Evolutionary conservation across 441 rosid genomes (phyloP), one percentile per base, ranked within the genome.

Genomic region (Flueggea neowawraea): DNA sequence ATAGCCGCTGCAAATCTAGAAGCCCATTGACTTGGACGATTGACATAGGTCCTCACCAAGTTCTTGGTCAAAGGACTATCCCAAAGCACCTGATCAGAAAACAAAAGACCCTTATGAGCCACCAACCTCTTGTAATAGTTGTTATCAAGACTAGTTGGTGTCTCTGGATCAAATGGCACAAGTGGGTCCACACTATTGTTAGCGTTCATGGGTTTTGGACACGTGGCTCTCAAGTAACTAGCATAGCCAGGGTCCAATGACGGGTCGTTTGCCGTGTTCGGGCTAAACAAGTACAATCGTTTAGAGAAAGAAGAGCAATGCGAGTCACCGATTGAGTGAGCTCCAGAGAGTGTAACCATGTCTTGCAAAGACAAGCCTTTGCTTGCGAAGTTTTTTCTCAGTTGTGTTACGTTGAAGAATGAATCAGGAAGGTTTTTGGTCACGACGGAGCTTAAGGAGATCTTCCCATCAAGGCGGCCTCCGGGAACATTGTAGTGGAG

Each of bases 381-480:
- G 3, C 22, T 31, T 1, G 48, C 69, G 33, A 66, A 58, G n/a
- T 58, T 66, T 9, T 51, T 2, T 12, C 17, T 44, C 14, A 66
- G 6, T 3, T 66, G 69, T 10, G 9, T 31, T 10, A 16, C 58
- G 7, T 52, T 31, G 31, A 66, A 66, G 63, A 44, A 57, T 43
- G 63, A 4, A 22, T 15, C 39, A 0, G 69, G 69, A 8, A 66
- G 53, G 45, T 66, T 66, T 44, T 43, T 8, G n/a, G 58, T 0
- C 0, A 31, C 55, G 1, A 57, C 69, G 5, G 10, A 17, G 11
- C 11, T 39, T 1, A 50, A 14, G 2, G 81, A 73, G n/a, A 61
- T 64, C 49, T 61, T 56, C 10, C 78, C 81, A 2, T 77, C 81
- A 7, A 69, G 55, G 47, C 81, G 75, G 13, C 81, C 81, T 0